phyloP scores from a whole-genome alignment of 1,139 yeast species.

The Meyerozyma elateridarum region DNA sequence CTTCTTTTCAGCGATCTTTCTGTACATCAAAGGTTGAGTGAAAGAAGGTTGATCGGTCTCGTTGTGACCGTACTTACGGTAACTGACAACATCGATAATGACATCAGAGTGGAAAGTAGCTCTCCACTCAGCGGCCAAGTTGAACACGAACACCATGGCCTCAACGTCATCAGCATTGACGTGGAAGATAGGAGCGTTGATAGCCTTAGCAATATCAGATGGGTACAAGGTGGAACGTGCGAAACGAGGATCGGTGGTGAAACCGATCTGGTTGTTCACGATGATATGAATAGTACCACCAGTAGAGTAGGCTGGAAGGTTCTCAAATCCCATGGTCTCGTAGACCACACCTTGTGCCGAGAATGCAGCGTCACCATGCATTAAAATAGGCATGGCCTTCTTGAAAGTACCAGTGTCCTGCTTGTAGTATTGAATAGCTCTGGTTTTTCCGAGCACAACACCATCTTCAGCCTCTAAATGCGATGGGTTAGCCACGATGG shows the following conservation, averaged over 20 bases:
- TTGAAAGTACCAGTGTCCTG: constrained; percentile 74
- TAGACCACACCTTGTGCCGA: constrained; percentile 99
- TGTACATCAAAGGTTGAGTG: constrained; percentile 97
- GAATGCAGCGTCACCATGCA: constrained; percentile 99
- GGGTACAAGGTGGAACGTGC: constrained; percentile 98
- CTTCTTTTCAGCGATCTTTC: constrained; percentile 82
- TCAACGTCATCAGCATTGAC: constrained; percentile 98
- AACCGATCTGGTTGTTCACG: constrained; percentile 97
- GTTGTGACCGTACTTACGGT: constrained; percentile 98
- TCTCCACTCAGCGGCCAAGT: constrained; percentile 98
- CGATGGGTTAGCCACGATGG: constrained; percentile 97
- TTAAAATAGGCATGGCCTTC: constrained; percentile 86
- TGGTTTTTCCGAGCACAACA: constrained; percentile 94
- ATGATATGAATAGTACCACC: constrained; percentile 98
- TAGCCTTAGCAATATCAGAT: constrained; percentile 92
- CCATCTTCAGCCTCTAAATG: constrained; percentile 99
- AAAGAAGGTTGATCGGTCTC: constrained; percentile 99
- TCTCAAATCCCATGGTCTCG: constrained; percentile 94
- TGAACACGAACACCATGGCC: constrained; percentile 85
- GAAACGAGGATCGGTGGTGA: constrained; percentile 97
- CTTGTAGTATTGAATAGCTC: constrained; percentile 93
- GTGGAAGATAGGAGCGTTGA: constrained; percentile 98
- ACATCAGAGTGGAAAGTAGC: constrained; percentile 94
- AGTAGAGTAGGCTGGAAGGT: constrained; percentile 90
- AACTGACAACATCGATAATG: constrained; percentile 94